A percentile compares a stretch with the other conserved stretches of the same genome.
Evolutionary conservation across 306 rosid genomes (phyloP).

Genomic region (Quercus cerris): DNA sequence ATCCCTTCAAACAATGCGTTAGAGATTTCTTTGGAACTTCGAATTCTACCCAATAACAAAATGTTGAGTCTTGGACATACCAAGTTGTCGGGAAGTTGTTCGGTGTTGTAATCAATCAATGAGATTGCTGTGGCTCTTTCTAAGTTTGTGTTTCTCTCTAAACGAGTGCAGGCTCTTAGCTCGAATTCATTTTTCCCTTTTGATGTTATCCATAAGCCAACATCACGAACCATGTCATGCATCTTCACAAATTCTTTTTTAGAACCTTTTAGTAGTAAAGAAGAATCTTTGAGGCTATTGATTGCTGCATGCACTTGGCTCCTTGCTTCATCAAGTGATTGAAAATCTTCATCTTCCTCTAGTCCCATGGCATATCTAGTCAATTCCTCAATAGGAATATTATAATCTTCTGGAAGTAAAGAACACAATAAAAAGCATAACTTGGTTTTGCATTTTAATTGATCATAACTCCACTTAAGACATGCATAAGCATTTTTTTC

Average conservation of each 20-base stretch:
- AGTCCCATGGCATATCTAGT: not conserved
- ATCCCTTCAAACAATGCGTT: not conserved
- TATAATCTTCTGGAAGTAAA: constrained; percentile 17
- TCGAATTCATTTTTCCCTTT: not conserved
- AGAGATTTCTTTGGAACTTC: not conserved
- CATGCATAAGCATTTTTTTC: not conserved
- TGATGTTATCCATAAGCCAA: not conserved
- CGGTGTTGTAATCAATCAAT: not conserved
- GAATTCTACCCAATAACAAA: not conserved
- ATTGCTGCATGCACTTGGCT: not conserved
- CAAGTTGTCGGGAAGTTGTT: not conserved
- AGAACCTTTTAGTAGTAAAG: not conserved
- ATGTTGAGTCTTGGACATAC: constrained; percentile 11
- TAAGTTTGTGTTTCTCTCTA: not conserved
- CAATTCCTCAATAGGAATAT: not conserved
- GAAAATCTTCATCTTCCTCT: not conserved
- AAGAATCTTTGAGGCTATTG: not conserved
- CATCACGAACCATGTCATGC: constrained; percentile 27
- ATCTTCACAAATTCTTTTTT: not conserved
- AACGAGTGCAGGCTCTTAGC: not conserved
- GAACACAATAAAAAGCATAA: constrained; percentile 16
- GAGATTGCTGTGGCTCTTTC: not conserved
- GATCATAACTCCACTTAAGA: constrained; percentile 8
- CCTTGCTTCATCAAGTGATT: not conserved
- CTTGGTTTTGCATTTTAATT: not conserved